Evolutionary conservation across 345 rosid species (phyloP).

Genomic region (Passiflora organensis): DNA sequence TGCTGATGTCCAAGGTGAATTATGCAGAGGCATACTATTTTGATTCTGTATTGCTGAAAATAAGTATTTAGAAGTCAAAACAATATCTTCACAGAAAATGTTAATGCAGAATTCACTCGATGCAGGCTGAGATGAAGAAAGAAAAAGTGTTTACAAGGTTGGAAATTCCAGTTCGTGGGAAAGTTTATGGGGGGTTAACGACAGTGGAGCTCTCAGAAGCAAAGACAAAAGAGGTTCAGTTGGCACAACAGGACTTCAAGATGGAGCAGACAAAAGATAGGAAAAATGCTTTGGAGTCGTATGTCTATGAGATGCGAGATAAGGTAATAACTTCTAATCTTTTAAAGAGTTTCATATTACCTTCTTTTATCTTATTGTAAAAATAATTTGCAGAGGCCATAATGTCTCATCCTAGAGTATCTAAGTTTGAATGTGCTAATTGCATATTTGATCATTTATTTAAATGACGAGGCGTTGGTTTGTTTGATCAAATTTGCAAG

Average conservation of each 20-base stretch:
- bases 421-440: not conserved
- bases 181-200: conserved; percentile 58
- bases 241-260: conserved; percentile 86
- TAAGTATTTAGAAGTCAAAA: not conserved
- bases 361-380: conserved; percentile 15
- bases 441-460: not conserved
- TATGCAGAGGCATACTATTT: not conserved
- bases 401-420: not conserved
- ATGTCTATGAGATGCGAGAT: conserved; percentile 88
- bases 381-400: not conserved
- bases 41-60: not conserved
- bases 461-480: no score
- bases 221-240: conserved; percentile 75
- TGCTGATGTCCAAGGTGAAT: no score
- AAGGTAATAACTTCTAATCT: conserved; percentile 39
- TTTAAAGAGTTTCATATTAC: conserved; percentile 5
- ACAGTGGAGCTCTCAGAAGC: conserved; percentile 66
- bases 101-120: not conserved
- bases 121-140: not conserved
- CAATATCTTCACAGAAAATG: not conserved
- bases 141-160: conserved; percentile 71
- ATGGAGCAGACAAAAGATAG: conserved; percentile 91
- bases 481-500: no score
- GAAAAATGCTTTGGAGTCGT: conserved; percentile 90
- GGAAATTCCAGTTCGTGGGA: conserved; percentile 54